Percentiles rank a stretch among this genome's conserved stretches.
Evolutionary conservation across 2,329 filamentous ascomycete genomes (phyloP).

Genomic region (Thielaviopsis populi): DNA sequence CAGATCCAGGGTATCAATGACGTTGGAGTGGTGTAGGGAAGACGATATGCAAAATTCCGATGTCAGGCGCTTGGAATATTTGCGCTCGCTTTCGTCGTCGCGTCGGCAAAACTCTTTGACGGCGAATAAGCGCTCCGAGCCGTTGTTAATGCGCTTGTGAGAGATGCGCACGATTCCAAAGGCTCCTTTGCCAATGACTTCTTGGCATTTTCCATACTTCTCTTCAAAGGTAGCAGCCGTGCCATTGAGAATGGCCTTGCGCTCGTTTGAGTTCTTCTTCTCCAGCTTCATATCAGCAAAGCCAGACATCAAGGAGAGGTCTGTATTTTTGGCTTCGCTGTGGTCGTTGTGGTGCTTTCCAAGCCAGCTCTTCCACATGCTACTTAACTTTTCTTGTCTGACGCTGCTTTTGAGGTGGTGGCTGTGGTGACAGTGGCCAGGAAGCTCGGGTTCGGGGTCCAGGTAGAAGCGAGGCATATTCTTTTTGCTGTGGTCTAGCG

Average conservation of each 20-base stretch:
- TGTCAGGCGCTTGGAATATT: conserved; percentile 93
- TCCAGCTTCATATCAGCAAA: conserved; percentile 75
- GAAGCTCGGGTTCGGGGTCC: conserved; percentile 37
- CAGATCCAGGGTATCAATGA: conserved; percentile 93
- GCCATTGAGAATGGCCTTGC: conserved; percentile 41
- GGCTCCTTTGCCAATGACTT: conserved; percentile 86
- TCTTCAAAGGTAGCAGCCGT: conserved; percentile 59
- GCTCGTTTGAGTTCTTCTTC: conserved; percentile 16
- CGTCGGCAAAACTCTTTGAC: conserved; percentile 96
- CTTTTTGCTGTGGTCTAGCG: conserved; percentile 5
- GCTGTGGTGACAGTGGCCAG: conserved; percentile 72
- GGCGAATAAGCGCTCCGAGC: conserved; percentile 82
- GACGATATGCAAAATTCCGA: conserved; percentile 98
- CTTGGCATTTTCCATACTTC: conserved; percentile 97
- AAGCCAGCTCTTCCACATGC: conserved; percentile 77
- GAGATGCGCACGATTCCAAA: conserved; percentile 97
- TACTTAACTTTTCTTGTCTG: conserved; percentile 84
- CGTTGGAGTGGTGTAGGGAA: conserved; percentile 87
- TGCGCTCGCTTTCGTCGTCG: conserved; percentile 88
- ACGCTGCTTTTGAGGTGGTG: conserved; percentile 81
- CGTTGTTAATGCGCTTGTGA: conserved; percentile 79
- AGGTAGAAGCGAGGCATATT: conserved; percentile 15
- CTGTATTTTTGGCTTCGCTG: conserved; percentile 32
- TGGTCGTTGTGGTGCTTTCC: conserved; percentile 66
- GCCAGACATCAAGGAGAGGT: conserved; percentile 81